phyloP scores from a whole-genome alignment of 1,139 yeast species.

The Suhomyces choctaworum region DNA sequence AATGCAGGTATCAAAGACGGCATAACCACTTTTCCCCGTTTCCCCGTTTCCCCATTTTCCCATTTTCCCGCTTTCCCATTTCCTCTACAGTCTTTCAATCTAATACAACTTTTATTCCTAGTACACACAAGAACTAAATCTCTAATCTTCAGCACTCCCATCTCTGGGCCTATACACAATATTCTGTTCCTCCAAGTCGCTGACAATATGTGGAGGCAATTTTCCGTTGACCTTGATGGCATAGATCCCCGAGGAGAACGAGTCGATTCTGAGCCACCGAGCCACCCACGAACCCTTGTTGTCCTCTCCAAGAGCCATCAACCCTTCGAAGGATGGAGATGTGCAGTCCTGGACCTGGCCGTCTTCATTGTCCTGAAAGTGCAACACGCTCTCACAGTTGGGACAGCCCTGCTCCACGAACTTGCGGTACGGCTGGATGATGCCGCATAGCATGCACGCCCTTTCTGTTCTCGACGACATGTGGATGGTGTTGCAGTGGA shows the following conservation, averaged over 20 bases:
- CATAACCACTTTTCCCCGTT: too few species aligned
- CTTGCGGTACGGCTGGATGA: constrained; percentile 73
- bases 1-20: too few species aligned
- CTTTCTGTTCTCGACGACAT: constrained; percentile 75
- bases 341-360: constrained; percentile 88
- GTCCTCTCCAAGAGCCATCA: constrained; percentile 87
- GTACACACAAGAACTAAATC: constrained; percentile 6
- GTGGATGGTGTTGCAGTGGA: too few species aligned
- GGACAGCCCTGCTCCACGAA: constrained; percentile 91
- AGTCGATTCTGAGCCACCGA: constrained; percentile 90
- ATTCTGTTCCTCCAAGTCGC: constrained; percentile 69
- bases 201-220: constrained; percentile 81
- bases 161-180: constrained; percentile 92
- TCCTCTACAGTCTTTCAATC: too few species aligned
- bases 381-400: constrained; percentile 88
- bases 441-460: constrained; percentile 97
- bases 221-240: constrained; percentile 94
- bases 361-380: constrained; percentile 78
- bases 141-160: constrained; percentile 82
- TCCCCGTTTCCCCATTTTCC: too few species aligned
- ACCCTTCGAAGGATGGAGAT: constrained; percentile 94
- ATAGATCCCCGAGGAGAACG: constrained; percentile 85
- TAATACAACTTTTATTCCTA: constrained; percentile 3
- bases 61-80: too few species aligned
- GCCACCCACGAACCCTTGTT: constrained; percentile 91